Evolutionary conservation across 1,284 basidiomycete genomes (phyloP).

Genomic region (Veloboletus limbatus): DNA sequence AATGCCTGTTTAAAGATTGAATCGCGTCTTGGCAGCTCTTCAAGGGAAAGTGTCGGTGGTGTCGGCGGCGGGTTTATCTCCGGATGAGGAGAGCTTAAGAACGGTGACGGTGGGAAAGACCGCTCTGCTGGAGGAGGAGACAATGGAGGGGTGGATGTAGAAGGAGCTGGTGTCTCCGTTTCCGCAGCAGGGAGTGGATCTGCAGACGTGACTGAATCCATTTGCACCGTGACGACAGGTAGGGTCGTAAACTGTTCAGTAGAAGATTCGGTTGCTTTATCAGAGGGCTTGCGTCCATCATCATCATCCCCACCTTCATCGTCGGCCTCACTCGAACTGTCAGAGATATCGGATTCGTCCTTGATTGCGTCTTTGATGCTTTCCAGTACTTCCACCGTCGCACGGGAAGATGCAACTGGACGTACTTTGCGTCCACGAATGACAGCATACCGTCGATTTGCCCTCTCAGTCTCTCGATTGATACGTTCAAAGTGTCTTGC

Average conservation of each 20-base stretch:
- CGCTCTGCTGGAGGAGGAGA: conserved; percentile 34
- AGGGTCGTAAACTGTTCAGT: conserved; percentile 36
- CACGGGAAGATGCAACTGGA: conserved; percentile 87
- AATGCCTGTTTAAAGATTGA: conserved; percentile 82
- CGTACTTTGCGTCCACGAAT: conserved; percentile 89
- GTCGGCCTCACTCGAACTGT: conserved; percentile 84
- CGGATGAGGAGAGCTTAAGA: conserved; percentile 41
- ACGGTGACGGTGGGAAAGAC: conserved; percentile 55
- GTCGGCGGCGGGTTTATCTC: conserved; percentile 44
- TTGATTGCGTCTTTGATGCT: conserved; percentile 91
- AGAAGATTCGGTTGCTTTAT: conserved; percentile 35
- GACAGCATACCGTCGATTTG: conserved; percentile 68
- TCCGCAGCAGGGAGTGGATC: conserved; percentile 14
- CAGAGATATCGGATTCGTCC: conserved; percentile 79
- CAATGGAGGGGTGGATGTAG: conserved; percentile 27
- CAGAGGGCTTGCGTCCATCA: conserved; percentile 38
- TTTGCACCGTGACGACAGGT: conserved; percentile 17
- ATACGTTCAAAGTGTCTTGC: conserved; percentile 77
- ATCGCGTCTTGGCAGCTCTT: conserved; percentile 53
- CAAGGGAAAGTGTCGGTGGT: conserved; percentile 55
- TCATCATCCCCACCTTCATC: conserved; percentile 81
- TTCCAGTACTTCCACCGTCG: conserved; percentile 87
- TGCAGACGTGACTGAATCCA: conserved; percentile 9
- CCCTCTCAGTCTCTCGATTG: conserved; percentile 62
- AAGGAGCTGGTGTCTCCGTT: conserved; percentile 14